Evolutionary conservation across 2,329 filamentous ascomycete genomes (phyloP), one percentile per base, ranked within the genome.

Genomic region (Arachnomyces sp.): DNA sequence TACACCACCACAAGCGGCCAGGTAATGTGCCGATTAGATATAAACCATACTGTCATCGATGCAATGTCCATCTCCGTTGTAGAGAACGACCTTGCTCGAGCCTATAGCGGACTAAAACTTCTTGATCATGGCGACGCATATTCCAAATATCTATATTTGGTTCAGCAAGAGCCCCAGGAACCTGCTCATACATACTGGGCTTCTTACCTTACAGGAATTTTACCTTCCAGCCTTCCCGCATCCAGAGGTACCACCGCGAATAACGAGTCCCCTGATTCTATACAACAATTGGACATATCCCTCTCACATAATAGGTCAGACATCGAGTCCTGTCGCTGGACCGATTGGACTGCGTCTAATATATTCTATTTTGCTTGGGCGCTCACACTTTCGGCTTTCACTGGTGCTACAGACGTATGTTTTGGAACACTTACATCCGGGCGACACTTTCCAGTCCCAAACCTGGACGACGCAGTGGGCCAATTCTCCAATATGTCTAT

Each of bases 351-450:
- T 0, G 44, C 71, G 0, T 69, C 46, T 1, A 44, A 49, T 15
- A 46, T 40, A 4, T 39, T 54, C 3, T 50, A 54, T 4, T 45
- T 57, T 18, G 63, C 63, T 0, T 77, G 74, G 74, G 68, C 67
- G 1, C 58, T 76, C n/a, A 61, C 72, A 0, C 49, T 77, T 2
- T 60, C 66, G 2, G 56, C 56, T 3, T 73, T 72, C 46, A 72
- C 71, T 2, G 64, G 64, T 0, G 55, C 59, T 0, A 57, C 59
- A 2, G 66, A 72, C 29, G 64, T 75, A 0, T 71, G 67, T 16
- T 77, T 76, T 43, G 74, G 73, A 40, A 64, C 76, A 0, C 54
- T 72, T 3, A 72, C 71, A 0, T 60, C 7, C 36, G 61, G 3
- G 55, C 53, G 4, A 61, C 59, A 5, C 51, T 60, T 1, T 58